phyloP scores from a whole-genome alignment of 306 rosid genomes.

The Luffa aegyptiaca region DNA sequence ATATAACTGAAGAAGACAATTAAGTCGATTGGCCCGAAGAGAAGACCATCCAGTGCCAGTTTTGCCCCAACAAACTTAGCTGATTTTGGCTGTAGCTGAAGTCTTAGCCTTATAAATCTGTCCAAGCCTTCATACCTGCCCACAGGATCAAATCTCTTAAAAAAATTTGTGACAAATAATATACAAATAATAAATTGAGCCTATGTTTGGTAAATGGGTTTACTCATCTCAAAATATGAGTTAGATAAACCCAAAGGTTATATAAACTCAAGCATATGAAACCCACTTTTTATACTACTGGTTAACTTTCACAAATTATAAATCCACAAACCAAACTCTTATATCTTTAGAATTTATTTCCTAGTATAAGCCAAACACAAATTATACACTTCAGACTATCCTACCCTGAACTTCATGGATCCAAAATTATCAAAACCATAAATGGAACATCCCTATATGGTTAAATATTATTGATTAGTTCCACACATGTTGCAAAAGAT shows the following conservation, averaged over 20 bases:
- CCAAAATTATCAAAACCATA: neutral
- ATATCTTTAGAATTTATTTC: neutral
- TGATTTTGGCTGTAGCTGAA: conserved; percentile 55
- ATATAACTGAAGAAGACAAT: conserved; percentile 66
- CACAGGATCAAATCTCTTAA: conserved; percentile 1
- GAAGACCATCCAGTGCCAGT: conserved; percentile 56
- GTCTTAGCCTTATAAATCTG: conserved; percentile 40
- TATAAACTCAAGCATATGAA: neutral
- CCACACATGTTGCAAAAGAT: neutral
- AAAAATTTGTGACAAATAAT: neutral
- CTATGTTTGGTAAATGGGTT: neutral
- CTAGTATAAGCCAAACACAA: neutral
- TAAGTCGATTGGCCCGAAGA: conserved; percentile 75
- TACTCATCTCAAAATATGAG: neutral
- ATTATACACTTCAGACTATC: neutral
- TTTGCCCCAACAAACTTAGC: conserved; percentile 64
- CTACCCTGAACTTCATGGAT: neutral
- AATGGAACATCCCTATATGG: neutral
- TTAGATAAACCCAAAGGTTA: neutral
- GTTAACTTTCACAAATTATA: neutral
- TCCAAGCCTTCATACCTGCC: conserved; percentile 88
- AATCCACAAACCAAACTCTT: neutral
- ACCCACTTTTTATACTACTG: neutral
- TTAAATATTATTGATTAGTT: neutral
- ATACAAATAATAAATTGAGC: neutral